A percentile compares a stretch with the other conserved stretches of the same genome.
phyloP scores from a whole-genome alignment of 495 filamentous ascomycete genomes.

The Thozetella sp. region DNA sequence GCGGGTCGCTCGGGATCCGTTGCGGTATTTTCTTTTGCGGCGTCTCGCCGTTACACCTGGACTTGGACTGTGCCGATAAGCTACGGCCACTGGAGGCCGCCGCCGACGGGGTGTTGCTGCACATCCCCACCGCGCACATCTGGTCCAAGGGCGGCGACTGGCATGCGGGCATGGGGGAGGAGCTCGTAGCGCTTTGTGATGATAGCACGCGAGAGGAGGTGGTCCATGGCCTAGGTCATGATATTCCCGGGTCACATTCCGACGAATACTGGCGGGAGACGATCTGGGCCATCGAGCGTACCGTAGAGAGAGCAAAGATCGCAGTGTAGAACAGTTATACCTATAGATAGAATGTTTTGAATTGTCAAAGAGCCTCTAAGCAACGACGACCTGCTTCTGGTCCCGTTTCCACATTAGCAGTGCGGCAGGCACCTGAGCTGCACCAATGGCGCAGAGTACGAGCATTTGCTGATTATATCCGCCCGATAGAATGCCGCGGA shows the following conservation, averaged over 20 bases:
- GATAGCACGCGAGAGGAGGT: slow-evolving; percentile 2
- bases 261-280: slow-evolving; percentile 7
- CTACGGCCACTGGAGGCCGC: slow-evolving; percentile 19
- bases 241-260: slow-evolving; percentile 10
- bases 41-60: slow-evolving; percentile 22
- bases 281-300: slow-evolving; percentile 11
- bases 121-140: slow-evolving; percentile 26
- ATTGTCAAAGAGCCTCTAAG: background rate
- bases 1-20: slow-evolving; percentile 18
- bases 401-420: background rate
- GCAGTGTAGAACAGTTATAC: background rate
- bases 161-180: background rate
- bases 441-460: background rate
- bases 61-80: slow-evolving; percentile 15
- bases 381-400: background rate
- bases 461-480: slow-evolving; percentile 5
- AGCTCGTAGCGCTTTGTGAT: background rate
- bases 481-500: background rate
- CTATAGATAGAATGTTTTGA: background rate
- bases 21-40: slow-evolving; percentile 28
- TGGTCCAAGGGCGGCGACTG: background rate
- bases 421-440: background rate
- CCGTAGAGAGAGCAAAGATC: slow-evolving; percentile 10
- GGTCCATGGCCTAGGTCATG: slow-evolving; percentile 9
- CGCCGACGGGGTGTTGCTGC: slow-evolving; percentile 16